A percentile compares a stretch with the other conserved stretches of the same genome.
Evolutionary conservation across 1,139 yeast genomes (phyloP).

Genomic region (Scheffersomyces stambukii): DNA sequence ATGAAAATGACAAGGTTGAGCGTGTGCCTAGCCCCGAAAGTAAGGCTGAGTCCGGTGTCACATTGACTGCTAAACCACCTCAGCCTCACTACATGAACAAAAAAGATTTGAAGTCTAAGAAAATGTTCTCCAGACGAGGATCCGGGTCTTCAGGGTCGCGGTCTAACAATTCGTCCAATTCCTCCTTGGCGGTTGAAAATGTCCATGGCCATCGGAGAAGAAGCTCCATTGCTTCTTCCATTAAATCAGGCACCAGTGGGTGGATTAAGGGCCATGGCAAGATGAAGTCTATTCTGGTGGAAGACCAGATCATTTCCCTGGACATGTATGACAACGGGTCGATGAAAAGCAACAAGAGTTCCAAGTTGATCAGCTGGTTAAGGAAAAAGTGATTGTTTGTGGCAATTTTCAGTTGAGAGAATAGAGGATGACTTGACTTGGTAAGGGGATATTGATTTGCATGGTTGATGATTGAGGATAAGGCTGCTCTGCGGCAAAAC

Average conservation of each 20-base stretch:
- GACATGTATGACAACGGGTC: conserved; percentile 4
- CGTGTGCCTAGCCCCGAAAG: conserved; percentile 5
- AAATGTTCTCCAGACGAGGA: conserved; percentile 1
- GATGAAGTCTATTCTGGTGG: conserved; percentile 1
- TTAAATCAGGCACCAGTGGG: background rate
- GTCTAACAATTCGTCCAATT: conserved; percentile 1
- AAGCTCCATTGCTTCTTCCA: background rate
- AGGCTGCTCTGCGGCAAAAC: no score
- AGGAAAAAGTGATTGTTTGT: conserved; percentile 9
- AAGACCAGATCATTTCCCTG: background rate
- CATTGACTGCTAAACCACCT: conserved; percentile 1
- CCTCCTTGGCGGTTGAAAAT: conserved; percentile 1
- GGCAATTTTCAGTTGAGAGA: no score
- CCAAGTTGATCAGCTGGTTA: conserved; percentile 12
- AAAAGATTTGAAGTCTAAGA: conserved; percentile 2
- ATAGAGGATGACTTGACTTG: no score
- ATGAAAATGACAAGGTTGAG: background rate
- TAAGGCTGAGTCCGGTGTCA: conserved; percentile 3
- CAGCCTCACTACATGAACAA: conserved; percentile 5
- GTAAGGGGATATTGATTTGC: no score
- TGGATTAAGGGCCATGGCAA: background rate
- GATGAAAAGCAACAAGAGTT: conserved; percentile 6
- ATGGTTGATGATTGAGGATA: no score
- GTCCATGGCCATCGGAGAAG: background rate
- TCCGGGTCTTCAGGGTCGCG: background rate